Conservation (phyloP, 345 rosid species). For the Eucalyptus sp. region DNA sequence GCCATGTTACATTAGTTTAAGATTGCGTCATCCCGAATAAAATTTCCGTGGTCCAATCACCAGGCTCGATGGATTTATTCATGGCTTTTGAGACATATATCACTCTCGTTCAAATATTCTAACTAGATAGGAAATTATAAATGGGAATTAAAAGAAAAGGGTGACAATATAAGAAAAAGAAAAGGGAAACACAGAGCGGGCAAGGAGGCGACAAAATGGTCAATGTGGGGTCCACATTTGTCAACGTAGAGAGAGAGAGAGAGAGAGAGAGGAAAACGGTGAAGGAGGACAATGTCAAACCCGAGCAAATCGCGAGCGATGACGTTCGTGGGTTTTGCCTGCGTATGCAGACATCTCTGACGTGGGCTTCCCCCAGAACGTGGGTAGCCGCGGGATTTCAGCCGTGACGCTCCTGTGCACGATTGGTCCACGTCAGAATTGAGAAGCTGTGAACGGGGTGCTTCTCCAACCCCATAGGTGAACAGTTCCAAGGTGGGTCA, state of each 20-base stretch:
- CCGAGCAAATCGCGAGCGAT: background rate
- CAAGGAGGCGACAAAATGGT: background rate
- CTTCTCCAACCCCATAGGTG: fast-evolving
- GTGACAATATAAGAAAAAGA: too few relatives aligned
- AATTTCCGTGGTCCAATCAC: background rate
- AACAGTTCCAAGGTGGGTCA: fast-evolving
- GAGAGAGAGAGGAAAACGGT: background rate
- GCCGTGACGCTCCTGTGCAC: background rate
- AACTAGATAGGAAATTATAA: background rate
- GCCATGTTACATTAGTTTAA: background rate
- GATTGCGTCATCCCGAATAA: background rate
- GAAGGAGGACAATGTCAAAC: background rate
- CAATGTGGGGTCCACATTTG: background rate
- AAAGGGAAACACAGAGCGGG: background rate
- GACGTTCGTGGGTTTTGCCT: background rate
- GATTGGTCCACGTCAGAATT: background rate
- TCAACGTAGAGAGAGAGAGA: background rate
- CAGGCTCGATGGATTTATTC: background rate
- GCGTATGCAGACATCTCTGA: background rate
- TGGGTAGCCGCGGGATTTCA: background rate
- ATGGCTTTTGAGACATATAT: background rate
- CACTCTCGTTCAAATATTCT: background rate
- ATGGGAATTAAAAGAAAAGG: background rate
- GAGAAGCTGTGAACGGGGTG: background rate
- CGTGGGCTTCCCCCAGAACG: background rate